A percentile compares a stretch with the other conserved stretches of the same genome.
Conservation (phyloP, 1,284 basidiomycete genomes). For the Ceratobasidium sp. region DNA sequence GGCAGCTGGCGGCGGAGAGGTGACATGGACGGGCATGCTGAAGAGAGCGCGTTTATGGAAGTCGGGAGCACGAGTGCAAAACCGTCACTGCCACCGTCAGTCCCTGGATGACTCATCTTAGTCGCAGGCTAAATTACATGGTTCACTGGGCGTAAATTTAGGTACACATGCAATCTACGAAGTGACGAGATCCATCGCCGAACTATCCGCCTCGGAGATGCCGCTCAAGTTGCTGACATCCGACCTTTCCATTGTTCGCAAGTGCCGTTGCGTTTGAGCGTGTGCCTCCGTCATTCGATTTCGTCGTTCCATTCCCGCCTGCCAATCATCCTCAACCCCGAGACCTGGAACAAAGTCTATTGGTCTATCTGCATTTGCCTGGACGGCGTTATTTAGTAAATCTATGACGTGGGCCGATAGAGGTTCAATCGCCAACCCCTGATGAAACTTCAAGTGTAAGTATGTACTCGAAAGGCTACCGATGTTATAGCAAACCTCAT, state of each 20-base stretch:
- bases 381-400: constrained; percentile 83
- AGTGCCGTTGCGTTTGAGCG: neutral
- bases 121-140: too few species aligned
- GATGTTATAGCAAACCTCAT: constrained; percentile 65
- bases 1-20: constrained; percentile 23
- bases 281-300: constrained; percentile 16
- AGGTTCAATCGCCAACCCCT: constrained; percentile 85
- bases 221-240: constrained; percentile 16
- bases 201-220: constrained; percentile 18
- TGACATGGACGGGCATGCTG: constrained; percentile 24
- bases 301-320: constrained; percentile 38
- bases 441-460: too few species aligned
- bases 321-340: constrained; percentile 42
- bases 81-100: neutral
- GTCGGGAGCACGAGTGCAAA: neutral
- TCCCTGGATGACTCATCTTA: neutral
- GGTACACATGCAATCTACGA: too few species aligned
- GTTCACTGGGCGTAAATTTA: too few species aligned
- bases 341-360: constrained; percentile 40
- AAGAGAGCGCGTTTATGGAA: neutral
- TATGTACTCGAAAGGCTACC: too few species aligned
- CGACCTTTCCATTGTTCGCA: neutral
- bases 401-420: constrained; percentile 87
- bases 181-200: constrained; percentile 27
- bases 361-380: constrained; percentile 54